Conservation (phyloP, 257 asterid species). For the Gynochthodes officinalis region DNA sequence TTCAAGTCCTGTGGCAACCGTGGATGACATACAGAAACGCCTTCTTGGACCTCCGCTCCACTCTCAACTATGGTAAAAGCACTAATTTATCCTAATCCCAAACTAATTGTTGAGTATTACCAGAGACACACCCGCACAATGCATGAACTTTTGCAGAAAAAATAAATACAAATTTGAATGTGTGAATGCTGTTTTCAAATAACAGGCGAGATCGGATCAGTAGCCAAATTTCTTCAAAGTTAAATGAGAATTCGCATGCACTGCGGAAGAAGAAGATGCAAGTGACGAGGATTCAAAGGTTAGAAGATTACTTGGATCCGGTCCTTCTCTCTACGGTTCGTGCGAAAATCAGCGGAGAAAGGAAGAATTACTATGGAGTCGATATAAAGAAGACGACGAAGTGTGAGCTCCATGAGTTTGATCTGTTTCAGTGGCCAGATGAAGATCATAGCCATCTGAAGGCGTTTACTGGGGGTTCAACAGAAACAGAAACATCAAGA, state of each 20-base stretch:
- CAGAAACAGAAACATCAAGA: not conserved
- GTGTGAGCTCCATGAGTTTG: conserved; percentile 17
- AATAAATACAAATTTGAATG: not conserved
- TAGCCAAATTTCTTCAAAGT: conserved; percentile 4
- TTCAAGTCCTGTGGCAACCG: conserved; percentile 25
- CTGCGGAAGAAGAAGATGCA: conserved; percentile 10
- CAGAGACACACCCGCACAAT: not conserved
- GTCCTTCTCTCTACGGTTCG: conserved; percentile 28
- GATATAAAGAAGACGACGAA: conserved; percentile 5
- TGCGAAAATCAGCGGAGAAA: conserved; percentile 17
- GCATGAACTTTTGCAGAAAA: too few relatives aligned
- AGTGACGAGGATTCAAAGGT: conserved; percentile 10
- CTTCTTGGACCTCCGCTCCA: conserved; percentile 24
- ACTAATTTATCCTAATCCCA: not conserved
- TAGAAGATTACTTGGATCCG: conserved; percentile 38
- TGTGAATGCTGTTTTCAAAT: not conserved
- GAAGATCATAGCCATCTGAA: conserved; percentile 6
- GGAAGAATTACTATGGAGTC: conserved; percentile 16
- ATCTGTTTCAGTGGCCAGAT: conserved; percentile 21
- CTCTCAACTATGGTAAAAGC: conserved; percentile 12
- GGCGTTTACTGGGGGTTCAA: conserved; percentile 1
- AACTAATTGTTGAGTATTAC: not conserved
- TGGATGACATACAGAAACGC: conserved; percentile 32
- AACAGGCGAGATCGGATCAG: conserved; percentile 12
- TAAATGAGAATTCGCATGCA: not conserved